These are phyloP conservation scores for Friedmanniomyces endolithicus DNA, from an alignment of 495 filamentous ascomycete genomes.

Conservation along the genomic window DNA sequence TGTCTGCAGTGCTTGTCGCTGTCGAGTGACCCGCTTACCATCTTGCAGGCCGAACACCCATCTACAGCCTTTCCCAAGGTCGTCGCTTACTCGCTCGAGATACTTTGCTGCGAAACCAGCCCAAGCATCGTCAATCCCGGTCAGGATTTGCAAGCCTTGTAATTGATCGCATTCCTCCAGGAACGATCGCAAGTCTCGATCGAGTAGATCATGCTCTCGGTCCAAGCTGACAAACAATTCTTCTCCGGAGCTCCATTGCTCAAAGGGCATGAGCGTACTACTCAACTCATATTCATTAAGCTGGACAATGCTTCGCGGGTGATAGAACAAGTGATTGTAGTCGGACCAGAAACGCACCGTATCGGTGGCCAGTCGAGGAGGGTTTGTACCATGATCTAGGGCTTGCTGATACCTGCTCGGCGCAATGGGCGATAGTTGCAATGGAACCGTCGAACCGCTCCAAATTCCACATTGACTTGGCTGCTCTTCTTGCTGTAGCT, in stretches of 20 bases:
- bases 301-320: slow-evolving; percentile 78
- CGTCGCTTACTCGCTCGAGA: slow-evolving; percentile 70
- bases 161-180: slow-evolving; percentile 87
- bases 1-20: slow-evolving; percentile 22
- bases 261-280: slow-evolving; percentile 67
- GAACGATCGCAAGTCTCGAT: slow-evolving; percentile 76
- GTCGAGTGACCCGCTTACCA: slow-evolving; percentile 10
- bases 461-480: slow-evolving; percentile 43
- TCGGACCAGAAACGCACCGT: slow-evolving; percentile 92
- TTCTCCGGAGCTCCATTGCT: slow-evolving; percentile 64
- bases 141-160: slow-evolving; percentile 74
- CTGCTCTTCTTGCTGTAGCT: slow-evolving; percentile 44
- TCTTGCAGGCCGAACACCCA: slow-evolving; percentile 74
- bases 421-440: slow-evolving; percentile 51
- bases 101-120: slow-evolving; percentile 74
- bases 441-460: slow-evolving; percentile 57
- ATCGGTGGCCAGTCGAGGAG: slow-evolving; percentile 49
- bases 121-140: slow-evolving; percentile 80
- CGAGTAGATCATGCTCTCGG: slow-evolving; percentile 73
- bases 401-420: slow-evolving; percentile 62
- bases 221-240: slow-evolving; percentile 75
- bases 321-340: slow-evolving; percentile 80
- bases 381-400: slow-evolving; percentile 55
- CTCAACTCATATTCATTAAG: slow-evolving; percentile 77
- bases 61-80: slow-evolving; percentile 73